These are phyloP conservation scores for Cunninghamia lanceolata DNA, from an alignment of 75 land plant genomes.

Conservation along the genomic window DNA sequence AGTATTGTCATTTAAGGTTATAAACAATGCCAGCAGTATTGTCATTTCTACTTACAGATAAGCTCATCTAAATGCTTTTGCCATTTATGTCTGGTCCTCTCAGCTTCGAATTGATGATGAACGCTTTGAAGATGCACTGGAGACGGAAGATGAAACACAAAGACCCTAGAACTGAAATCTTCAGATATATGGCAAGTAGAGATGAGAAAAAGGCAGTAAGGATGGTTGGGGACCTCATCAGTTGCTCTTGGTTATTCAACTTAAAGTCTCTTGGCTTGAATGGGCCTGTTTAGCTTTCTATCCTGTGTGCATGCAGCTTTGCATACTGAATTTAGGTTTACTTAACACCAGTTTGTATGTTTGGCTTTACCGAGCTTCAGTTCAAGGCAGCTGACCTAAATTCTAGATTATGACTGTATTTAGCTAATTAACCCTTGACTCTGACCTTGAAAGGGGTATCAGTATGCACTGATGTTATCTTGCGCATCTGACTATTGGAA, in stretches of 20 bases:
- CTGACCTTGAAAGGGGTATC: background rate
- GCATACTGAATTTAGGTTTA: background rate
- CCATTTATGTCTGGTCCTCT: background rate
- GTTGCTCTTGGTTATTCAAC: background rate
- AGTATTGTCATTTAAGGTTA: background rate
- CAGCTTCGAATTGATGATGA: conserved; percentile 86
- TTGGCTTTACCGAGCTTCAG: background rate
- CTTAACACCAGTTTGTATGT: background rate
- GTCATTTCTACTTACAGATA: background rate
- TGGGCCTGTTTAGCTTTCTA: background rate
- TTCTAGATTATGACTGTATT: background rate
- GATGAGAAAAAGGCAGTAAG: background rate
- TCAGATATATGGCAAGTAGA: background rate
- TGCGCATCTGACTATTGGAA: background rate
- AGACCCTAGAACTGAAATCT: background rate
- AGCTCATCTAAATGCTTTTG: background rate
- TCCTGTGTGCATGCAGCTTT: background rate
- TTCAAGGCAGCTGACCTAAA: background rate
- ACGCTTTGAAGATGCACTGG: conserved; percentile 94
- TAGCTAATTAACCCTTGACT: background rate
- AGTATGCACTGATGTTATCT: background rate
- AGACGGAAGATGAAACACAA: conserved; percentile 34
- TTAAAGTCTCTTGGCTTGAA: background rate
- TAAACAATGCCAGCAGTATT: background rate
- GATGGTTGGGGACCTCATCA: background rate